Percentiles rank a stretch among this genome's conserved stretches.
Conservation (phyloP, 495 filamentous ascomycete genomes). For the Annulohypoxylon stygium region DNA sequence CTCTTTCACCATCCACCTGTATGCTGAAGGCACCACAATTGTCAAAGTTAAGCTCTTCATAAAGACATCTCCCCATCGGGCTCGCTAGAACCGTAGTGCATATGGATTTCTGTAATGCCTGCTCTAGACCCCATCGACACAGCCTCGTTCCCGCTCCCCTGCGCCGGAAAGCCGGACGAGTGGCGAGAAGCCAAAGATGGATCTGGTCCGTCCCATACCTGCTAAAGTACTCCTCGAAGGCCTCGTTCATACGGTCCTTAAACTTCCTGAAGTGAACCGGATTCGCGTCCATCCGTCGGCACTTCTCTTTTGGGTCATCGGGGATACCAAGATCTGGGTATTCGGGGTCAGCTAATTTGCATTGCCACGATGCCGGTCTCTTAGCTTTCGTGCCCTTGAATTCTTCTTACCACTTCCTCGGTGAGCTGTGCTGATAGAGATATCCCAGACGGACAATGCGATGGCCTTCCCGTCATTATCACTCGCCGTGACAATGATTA, state of each 20-base stretch:
- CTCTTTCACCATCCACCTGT: conserved; percentile 51
- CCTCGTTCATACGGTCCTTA: conserved; percentile 44
- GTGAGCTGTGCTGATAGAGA: conserved; percentile 50
- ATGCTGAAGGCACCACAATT: conserved; percentile 44
- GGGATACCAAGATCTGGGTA: conserved; percentile 32
- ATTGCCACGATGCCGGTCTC: background rate
- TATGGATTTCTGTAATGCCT: conserved; percentile 36
- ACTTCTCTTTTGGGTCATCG: conserved; percentile 18
- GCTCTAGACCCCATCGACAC: conserved; percentile 52
- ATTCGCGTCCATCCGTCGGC: conserved; percentile 48
- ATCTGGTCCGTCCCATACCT: conserved; percentile 51
- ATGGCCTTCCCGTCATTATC: conserved; percentile 43
- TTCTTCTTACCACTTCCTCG: conserved; percentile 52
- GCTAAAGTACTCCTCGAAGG: conserved; percentile 48
- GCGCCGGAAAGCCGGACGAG: conserved; percentile 50
- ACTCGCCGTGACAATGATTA: conserved; percentile 54
- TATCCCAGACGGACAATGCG: conserved; percentile 53
- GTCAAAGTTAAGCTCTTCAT: conserved; percentile 48
- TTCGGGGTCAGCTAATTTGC: conserved; percentile 38
- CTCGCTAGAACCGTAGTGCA: conserved; percentile 54
- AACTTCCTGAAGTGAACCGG: conserved; percentile 51
- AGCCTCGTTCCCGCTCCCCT: conserved; percentile 52
- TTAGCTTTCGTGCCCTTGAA: conserved; percentile 3
- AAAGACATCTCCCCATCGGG: conserved; percentile 56
- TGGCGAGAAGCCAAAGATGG: conserved; percentile 55